phyloP scores from a whole-genome alignment of 2,329 filamentous ascomycete species.

The Whalleya microplaca region DNA sequence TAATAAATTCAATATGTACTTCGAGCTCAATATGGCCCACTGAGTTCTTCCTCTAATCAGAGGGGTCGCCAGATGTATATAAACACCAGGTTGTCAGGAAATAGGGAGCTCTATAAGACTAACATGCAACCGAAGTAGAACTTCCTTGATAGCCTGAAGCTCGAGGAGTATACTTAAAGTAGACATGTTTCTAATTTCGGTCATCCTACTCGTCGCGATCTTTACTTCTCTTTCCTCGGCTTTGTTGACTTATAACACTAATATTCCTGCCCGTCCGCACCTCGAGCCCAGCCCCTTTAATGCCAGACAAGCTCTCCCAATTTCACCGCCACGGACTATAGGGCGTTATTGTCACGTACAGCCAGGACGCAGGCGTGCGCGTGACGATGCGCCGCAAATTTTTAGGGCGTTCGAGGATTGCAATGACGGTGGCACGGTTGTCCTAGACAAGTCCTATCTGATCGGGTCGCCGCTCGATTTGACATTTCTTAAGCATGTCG shows the following conservation, averaged over 20 bases:
- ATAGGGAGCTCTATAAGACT: background rate
- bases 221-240: slow-evolving; percentile 3
- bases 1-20: background rate
- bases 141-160: background rate
- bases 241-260: background rate
- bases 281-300: slow-evolving; percentile 18
- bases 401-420: slow-evolving; percentile 58
- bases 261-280: slow-evolving; percentile 20
- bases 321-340: slow-evolving; percentile 14
- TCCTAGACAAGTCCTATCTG: slow-evolving; percentile 62
- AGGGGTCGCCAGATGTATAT: background rate
- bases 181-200: background rate
- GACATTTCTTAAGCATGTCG: slow-evolving; percentile 65
- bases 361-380: slow-evolving; percentile 7
- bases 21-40: background rate
- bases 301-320: slow-evolving; percentile 10
- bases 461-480: slow-evolving; percentile 68
- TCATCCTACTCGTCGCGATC: background rate
- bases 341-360: slow-evolving; percentile 23
- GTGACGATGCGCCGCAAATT: slow-evolving; percentile 44
- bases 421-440: slow-evolving; percentile 65
- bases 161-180: background rate
- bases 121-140: background rate
- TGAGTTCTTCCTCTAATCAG: background rate
- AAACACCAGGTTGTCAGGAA: no score